phyloP scores from a whole-genome alignment of 257 asterid species.

The Solanum pennellii region DNA sequence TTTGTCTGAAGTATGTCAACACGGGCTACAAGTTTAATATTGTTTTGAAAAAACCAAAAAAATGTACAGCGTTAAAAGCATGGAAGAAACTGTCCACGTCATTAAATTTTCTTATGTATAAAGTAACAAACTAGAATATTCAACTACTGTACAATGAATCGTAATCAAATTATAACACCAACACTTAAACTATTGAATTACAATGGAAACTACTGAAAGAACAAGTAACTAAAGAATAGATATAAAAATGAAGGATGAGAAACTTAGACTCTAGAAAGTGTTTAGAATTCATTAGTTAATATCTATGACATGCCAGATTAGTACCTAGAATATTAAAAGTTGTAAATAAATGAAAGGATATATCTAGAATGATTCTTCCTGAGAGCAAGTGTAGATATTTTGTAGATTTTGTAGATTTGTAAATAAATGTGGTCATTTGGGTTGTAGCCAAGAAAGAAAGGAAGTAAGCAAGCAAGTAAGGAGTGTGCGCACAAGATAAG shows the following conservation, averaged over 20 bases:
- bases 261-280: neutral
- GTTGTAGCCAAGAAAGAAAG: neutral
- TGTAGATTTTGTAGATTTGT: no score
- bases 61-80: neutral
- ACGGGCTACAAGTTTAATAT: neutral
- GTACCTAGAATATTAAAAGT: neutral
- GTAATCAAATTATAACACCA: neutral
- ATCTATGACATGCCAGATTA: no score
- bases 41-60: neutral
- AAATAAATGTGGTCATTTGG: neutral
- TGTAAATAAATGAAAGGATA: no score
- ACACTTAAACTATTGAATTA: neutral
- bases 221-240: neutral
- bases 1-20: neutral
- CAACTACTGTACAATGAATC: no score
- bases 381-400: no score
- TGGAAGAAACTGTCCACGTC: neutral
- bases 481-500: neutral
- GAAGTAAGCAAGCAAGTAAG: neutral
- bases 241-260: neutral
- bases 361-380: neutral
- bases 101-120: neutral
- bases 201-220: neutral
- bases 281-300: neutral
- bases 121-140: neutral